Conservation (phyloP, 805 yeast genomes). For the Candida loeiensis region DNA sequence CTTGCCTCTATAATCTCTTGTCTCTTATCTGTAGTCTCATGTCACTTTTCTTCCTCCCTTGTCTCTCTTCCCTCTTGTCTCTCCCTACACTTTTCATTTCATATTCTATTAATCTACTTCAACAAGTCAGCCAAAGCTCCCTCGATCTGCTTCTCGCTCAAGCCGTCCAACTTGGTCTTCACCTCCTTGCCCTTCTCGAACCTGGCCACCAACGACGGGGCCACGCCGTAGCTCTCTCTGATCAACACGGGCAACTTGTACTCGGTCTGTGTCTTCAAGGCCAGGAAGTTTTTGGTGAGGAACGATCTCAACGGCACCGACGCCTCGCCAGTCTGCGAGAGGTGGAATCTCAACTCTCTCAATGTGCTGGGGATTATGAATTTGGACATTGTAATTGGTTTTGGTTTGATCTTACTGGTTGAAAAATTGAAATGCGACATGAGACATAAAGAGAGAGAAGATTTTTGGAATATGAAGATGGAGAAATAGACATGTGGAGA, state of each 20-base stretch:
- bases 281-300: slow-evolving; percentile 59
- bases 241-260: slow-evolving; percentile 70
- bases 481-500: neutral
- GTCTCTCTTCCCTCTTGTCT: neutral
- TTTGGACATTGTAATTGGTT: slow-evolving; percentile 32
- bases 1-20: no score
- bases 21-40: no score
- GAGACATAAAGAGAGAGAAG: neutral
- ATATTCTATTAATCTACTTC: slow-evolving; percentile 19
- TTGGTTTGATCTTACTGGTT: slow-evolving; percentile 11
- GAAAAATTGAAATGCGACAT: neutral
- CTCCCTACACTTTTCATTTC: neutral
- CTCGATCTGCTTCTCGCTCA: slow-evolving; percentile 44
- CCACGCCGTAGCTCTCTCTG: slow-evolving; percentile 71
- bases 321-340: slow-evolving; percentile 75
- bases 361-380: slow-evolving; percentile 51
- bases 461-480: neutral
- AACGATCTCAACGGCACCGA: slow-evolving; percentile 65
- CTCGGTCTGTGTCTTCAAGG: slow-evolving; percentile 51
- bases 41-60: no score
- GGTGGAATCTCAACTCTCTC: slow-evolving; percentile 77
- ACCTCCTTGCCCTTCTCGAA: slow-evolving; percentile 55
- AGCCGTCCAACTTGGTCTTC: slow-evolving; percentile 46
- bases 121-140: slow-evolving; percentile 37
- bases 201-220: slow-evolving; percentile 74